Evolutionary conservation across 2,329 filamentous ascomycete genomes (phyloP), one percentile per base, ranked within the genome.

Genomic region (Colletotrichum cereale): DNA sequence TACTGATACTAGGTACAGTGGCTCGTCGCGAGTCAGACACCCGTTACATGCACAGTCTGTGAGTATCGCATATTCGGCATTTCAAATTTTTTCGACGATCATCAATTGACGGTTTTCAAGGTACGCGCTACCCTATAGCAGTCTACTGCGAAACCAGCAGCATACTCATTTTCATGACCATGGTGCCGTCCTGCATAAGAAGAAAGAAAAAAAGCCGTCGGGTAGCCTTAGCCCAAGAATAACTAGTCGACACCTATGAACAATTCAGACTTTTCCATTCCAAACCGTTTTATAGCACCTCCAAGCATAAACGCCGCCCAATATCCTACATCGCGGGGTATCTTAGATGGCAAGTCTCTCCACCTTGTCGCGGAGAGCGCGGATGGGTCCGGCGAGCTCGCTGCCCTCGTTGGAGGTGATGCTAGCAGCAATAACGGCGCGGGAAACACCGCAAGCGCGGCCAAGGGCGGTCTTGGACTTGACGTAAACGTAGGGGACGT

Each of bases 321-420:
- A 47, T 44, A 66, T 71, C 36, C 14, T 56, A 40, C 0, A 36
- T 56, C 5, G 21, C 55, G 70, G 72, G 72, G 70, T 73, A 65
- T 70, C 76, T 89, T 92, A 98, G 85, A 98, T 97, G 87, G 96
- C 95, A 76, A 98, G 89, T 78, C 95, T 90, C 89, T 98, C 96
- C 67, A 98, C 93, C 90, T 97, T 97, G 84, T 97, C 93, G 88
- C 96, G 97, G 79, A 98, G 87, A 75, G 91, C 88, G 78, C 93
- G 89, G 83, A 98, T 98, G 87, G 97, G 94, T 79, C 90, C 89
- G 83, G 92, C 93, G 72, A 98, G 87, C 83, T 98, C 95, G 79
- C 90, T 93, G 48, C 92, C 92, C 85, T 97, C 94, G 88, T 97
- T 97, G 83, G 92, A 95, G 76, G 94, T 98, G 84, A 98, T 97